Evolutionary conservation across 2,329 filamentous ascomycete species (phyloP).

Genomic region (Colletotrichum cereale): DNA sequence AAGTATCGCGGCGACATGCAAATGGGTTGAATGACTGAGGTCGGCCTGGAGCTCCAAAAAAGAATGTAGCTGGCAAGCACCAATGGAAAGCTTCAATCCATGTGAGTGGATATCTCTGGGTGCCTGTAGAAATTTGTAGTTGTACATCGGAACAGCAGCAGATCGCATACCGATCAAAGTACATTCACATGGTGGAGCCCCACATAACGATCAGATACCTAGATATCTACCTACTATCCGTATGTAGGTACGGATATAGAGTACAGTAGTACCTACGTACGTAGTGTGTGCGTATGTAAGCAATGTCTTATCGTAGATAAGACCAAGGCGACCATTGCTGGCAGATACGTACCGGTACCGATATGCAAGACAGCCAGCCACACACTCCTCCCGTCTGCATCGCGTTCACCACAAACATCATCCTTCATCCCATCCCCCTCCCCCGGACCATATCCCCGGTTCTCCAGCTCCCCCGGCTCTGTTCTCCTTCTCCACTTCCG

Average conservation of each 20-base stretch:
- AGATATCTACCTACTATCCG: not conserved
- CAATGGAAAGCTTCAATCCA: conserved; percentile 33
- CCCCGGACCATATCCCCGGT: not conserved
- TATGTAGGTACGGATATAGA: not conserved
- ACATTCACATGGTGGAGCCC: accelerated
- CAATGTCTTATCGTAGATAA: not conserved
- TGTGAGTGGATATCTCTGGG: not conserved
- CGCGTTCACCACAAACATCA: not conserved
- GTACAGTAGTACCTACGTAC: not conserved
- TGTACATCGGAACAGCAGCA: accelerated
- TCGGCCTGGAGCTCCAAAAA: not conserved
- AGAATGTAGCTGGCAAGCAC: not conserved
- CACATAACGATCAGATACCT: not conserved
- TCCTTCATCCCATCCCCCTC: not conserved
- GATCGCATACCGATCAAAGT: accelerated
- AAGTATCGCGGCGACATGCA: conserved; percentile 15
- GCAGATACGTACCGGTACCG: not conserved
- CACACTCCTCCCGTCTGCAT: conserved; percentile 12
- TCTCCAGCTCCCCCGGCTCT: not conserved
- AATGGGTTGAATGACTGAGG: conserved; percentile 15
- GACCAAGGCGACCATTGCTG: not conserved
- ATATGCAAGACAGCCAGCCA: conserved; percentile 5
- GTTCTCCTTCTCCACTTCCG: not conserved
- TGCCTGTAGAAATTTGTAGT: not conserved
- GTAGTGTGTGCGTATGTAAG: not conserved